Evolutionary conservation across 2,329 filamentous ascomycete species (phyloP), one percentile per base, ranked within the genome.

Genomic region (Cytospora leucostoma): DNA sequence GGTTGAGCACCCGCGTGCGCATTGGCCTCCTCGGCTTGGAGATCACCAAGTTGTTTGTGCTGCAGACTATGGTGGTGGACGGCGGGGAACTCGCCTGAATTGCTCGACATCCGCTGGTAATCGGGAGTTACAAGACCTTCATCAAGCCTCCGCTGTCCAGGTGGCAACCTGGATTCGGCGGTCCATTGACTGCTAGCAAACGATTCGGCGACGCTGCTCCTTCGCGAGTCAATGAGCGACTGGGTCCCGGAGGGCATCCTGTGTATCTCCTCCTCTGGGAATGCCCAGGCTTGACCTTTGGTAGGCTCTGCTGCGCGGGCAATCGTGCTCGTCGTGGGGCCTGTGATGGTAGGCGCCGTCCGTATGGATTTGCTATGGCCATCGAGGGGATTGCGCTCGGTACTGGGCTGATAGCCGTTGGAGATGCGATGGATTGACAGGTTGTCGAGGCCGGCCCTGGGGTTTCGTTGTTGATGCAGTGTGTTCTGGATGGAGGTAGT

Each of bases 281-380:
- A 93, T 68, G 91, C 91, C 90, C 91, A 94, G 5, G 91, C 88
- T 73, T 90, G 90, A 72, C 91, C 91, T 74, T 92, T 92, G 12
- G 89, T 93, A 6, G 91, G 90, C 73, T 92, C 89, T 35, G 89
- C 88, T 47, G 91, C 91, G 68, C 80, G 88, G 71, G 85, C 89
- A 78, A 82, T 91, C 71, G 79, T 85, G 76, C 81, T 84, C 59
- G 79, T 87, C 68, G 81, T 88, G 67, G 80, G 89, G 68, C 90
- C 89, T 33, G 88, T 91, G 70, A 94, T 94, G 10, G 89, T 86
- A 6, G 91, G 91, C 3, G 91, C 91, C 2, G 87, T 88, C 67
- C 88, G 84, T 59, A 84, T 79, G 10, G 81, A 80, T 72, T 83
- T 86, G 68, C 71, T 73, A 60, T 76, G 76, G 12, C 77, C 72